Percentiles rank a stretch among this genome's conserved stretches.
Conservation (phyloP, 1,284 basidiomycete genomes). For the Volvariella volvacea region DNA sequence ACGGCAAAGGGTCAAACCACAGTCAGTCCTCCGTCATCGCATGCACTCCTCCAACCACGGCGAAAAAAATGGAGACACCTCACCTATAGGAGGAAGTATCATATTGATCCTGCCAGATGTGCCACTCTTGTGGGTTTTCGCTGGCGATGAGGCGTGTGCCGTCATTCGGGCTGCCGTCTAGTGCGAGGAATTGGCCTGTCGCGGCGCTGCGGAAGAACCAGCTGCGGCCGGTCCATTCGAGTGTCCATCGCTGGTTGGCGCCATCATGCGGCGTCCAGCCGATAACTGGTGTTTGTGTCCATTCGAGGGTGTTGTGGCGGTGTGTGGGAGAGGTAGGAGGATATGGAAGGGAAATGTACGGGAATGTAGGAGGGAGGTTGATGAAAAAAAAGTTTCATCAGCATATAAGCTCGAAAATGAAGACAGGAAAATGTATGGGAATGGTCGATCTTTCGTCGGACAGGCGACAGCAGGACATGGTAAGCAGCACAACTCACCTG, state of each 20-base stretch:
- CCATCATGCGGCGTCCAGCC: constrained; percentile 38
- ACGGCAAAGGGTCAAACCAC: too few relatives aligned
- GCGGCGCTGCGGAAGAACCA: constrained; percentile 37
- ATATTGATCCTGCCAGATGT: constrained; percentile 32
- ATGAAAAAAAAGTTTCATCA: too few relatives aligned
- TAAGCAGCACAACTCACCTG: constrained; percentile 25
- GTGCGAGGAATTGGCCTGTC: constrained; percentile 32
- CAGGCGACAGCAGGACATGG: too few relatives aligned
- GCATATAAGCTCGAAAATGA: too few relatives aligned
- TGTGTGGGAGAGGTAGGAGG: not conserved
- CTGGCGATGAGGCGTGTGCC: constrained; percentile 28
- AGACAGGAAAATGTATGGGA: too few relatives aligned
- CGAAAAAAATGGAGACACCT: constrained; percentile 3
- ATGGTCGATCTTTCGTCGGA: too few relatives aligned
- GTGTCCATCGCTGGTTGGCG: constrained; percentile 49
- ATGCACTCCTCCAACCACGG: too few relatives aligned
- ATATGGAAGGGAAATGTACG: not conserved
- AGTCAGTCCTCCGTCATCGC: too few relatives aligned
- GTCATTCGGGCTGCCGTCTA: constrained; percentile 24
- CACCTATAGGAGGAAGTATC: constrained; percentile 26
- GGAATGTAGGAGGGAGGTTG: not conserved
- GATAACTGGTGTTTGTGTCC: constrained; percentile 29
- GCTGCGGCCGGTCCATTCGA: constrained; percentile 28
- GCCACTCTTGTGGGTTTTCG: constrained; percentile 32
- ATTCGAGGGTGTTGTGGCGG: not conserved